Evolutionary conservation across 2,329 filamentous ascomycete genomes (phyloP), one percentile per base, ranked within the genome.

Genomic region (Coleophoma crateriformis): DNA sequence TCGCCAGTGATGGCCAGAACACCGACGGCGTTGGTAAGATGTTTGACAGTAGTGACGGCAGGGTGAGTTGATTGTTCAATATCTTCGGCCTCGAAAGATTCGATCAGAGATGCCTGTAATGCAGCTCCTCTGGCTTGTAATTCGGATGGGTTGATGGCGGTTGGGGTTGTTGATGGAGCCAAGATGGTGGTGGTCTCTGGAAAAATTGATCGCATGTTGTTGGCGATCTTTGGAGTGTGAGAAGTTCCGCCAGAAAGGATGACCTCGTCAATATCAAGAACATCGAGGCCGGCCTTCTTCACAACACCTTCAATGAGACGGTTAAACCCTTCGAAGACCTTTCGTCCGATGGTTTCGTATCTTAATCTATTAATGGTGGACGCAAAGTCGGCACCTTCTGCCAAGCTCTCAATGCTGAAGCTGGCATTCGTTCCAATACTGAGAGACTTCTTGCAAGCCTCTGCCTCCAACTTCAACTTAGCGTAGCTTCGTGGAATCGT

Each of bases 51-150:
- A 33, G 92, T 96, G 56, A 99, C 90, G 66, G 90, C 89, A 47
- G 94, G 86, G 76, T 99, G 92, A 44, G 90, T 95, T 55, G 89
- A 95, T 77, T 96, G 91, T 67, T 95, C 88, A 60, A 99, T 95
- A 66, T 97, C 92, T 58, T 90, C 85, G 59, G 83, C 79, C 62
- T 99, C 94, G 70, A 95, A 99, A 70, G 96, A 92, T 69, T 91
- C 85, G 68, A 99, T 90, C 56, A 99, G 76, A 53, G 86, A 95
- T 35, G 94, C 94, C 73, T 99, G 94, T 61, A 99, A 90, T 33
- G 94, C 92, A 53, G 94, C 94, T 65, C 94, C 94, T 56, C 94
- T 85, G 55, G 88, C 87, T 62, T 86, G 77, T 49, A 96, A 79
- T 74, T 97, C 92, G 3, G 90, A 94, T 56, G 94, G 94, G 80